phyloP scores from a whole-genome alignment of 192 early-diverging fungal species.

The Coemansia sp. region DNA sequence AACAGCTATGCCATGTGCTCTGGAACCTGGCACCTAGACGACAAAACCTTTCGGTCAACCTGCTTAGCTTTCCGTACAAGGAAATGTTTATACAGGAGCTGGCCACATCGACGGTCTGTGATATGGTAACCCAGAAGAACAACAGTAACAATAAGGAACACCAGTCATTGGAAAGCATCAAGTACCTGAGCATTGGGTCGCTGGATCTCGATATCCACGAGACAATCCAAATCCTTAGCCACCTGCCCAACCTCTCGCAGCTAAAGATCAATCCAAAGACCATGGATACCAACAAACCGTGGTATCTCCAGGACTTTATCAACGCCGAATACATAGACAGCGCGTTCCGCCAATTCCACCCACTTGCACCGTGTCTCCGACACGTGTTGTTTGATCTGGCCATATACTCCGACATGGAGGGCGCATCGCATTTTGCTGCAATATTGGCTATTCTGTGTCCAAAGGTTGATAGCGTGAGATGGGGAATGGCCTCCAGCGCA shows the following conservation, averaged over 20 bases:
- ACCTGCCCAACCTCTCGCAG: constrained; percentile 15
- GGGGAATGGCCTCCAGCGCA: constrained; percentile 13
- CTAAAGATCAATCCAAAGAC: constrained; percentile 16
- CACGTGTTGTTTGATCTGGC: constrained; percentile 21
- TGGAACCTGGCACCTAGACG: constrained; percentile 10
- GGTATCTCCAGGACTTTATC: not conserved
- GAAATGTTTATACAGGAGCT: constrained; percentile 9
- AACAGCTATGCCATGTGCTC: constrained; percentile 3
- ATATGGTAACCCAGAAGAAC: too few relatives aligned
- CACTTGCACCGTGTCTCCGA: constrained; percentile 7
- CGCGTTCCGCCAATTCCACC: not conserved
- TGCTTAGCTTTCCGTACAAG: constrained; percentile 17
- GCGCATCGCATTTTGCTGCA: constrained; percentile 20
- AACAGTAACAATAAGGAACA: not conserved
- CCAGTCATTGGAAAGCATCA: not conserved
- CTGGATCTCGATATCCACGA: not conserved
- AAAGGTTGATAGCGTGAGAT: constrained; percentile 13
- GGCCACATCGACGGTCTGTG: not conserved
- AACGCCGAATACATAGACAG: not conserved
- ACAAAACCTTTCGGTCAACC: constrained; percentile 3
- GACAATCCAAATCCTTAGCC: not conserved
- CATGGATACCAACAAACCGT: not conserved
- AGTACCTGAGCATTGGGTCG: constrained; percentile 1
- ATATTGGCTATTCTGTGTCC: constrained; percentile 23
- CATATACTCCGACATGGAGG: constrained; percentile 16